Evolutionary conservation across 1,284 basidiomycete species (phyloP).

Genomic region (Irpex lacteus): DNA sequence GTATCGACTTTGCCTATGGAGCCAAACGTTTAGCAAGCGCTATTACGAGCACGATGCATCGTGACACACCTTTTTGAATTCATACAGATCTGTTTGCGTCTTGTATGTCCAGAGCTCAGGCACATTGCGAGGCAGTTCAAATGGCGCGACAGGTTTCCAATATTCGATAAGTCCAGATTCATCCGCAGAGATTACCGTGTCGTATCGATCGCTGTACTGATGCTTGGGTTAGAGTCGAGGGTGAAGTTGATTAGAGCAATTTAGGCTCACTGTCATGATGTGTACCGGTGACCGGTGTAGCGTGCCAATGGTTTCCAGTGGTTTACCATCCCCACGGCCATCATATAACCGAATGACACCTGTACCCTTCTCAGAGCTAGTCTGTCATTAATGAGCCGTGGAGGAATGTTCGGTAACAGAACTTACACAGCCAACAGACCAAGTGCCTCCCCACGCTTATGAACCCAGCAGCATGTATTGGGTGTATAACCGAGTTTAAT

Average conservation of each 20-base stretch:
- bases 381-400: slow-evolving; percentile 22
- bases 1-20: slow-evolving; percentile 71
- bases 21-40: too few relatives aligned
- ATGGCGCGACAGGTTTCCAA: slow-evolving; percentile 90
- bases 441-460: slow-evolving; percentile 84
- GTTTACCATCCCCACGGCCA: slow-evolving; percentile 80
- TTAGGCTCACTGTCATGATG: slow-evolving; percentile 75
- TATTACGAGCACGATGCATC: too few relatives aligned
- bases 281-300: slow-evolving; percentile 90
- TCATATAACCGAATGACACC: slow-evolving; percentile 89
- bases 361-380: slow-evolving; percentile 75
- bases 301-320: slow-evolving; percentile 71
- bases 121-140: slow-evolving; percentile 76
- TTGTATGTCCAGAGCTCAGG: slow-evolving; percentile 90
- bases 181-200: slow-evolving; percentile 93
- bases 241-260: background rate
- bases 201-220: slow-evolving; percentile 88
- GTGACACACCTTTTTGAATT: slow-evolving; percentile 90
- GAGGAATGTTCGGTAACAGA: slow-evolving; percentile 5
- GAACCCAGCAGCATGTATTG: slow-evolving; percentile 91
- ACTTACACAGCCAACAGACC: slow-evolving; percentile 85
- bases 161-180: slow-evolving; percentile 96
- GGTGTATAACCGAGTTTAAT: slow-evolving; percentile 86
- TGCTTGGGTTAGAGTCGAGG: slow-evolving; percentile 5
- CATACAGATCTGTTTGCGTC: slow-evolving; percentile 90